These are phyloP conservation scores for Babesia bovis DNA, from an alignment of 169 alveolate genomes.

Conservation along the genomic window DNA sequence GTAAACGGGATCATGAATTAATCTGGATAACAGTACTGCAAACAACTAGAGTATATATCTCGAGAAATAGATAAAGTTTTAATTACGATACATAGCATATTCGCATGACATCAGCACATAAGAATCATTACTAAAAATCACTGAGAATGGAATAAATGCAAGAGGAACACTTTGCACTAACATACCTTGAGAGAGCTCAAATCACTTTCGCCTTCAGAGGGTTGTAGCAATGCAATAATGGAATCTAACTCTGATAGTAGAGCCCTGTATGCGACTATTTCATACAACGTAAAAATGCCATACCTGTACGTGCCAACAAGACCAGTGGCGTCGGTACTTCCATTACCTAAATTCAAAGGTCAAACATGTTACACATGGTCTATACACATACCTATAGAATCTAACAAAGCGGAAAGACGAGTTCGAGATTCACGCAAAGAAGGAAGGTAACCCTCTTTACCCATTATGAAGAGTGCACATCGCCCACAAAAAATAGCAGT, in stretches of 20 bases:
- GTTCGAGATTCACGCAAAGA: slow-evolving; percentile 1
- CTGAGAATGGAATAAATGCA: no score
- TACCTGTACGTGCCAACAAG: background rate
- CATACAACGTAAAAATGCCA: background rate
- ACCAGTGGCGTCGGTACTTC: slow-evolving; percentile 4
- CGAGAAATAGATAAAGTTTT: no score
- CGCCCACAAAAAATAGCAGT: background rate
- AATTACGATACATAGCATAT: no score
- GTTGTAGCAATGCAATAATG: slow-evolving; percentile 11
- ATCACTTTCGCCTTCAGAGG: slow-evolving; percentile 1
- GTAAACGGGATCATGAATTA: background rate
- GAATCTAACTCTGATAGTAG: slow-evolving; percentile 15
- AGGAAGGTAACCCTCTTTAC: background rate
- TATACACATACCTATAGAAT: background rate
- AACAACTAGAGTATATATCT: no score
- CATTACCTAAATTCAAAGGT: slow-evolving; percentile 1
- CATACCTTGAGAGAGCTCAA: slow-evolving; percentile 32
- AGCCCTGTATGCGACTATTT: slow-evolving; percentile 11
- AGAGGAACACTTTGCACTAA: no score
- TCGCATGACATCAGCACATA: no score
- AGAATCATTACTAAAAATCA: no score
- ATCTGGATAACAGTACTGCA: background rate
- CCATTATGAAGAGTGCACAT: slow-evolving; percentile 9
- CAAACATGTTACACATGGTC: background rate
- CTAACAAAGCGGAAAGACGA: slow-evolving; percentile 7